Percentiles rank a stretch among this genome's conserved stretches.
Evolutionary conservation across 176 grass and related monocot genomes (phyloP).

Genomic region (maize (Zea mays)): DNA sequence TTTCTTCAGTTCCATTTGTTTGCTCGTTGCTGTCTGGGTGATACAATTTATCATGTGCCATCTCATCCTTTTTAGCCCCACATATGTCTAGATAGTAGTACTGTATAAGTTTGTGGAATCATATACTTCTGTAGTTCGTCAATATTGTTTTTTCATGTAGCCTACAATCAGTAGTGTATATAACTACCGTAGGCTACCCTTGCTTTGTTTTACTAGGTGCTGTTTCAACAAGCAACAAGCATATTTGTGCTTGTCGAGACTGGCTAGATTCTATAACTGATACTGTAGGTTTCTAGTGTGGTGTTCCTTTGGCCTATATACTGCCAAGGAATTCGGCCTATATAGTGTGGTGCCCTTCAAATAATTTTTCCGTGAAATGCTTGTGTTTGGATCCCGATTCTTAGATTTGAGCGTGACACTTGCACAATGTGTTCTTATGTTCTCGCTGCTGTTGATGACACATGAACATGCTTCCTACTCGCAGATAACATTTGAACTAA

Average conservation of each 20-base stretch:
- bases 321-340: slow-evolving; percentile 43
- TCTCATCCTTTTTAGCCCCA: slow-evolving; percentile 28
- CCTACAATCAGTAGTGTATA: slow-evolving; percentile 28
- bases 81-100: slow-evolving; percentile 25
- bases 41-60: slow-evolving; percentile 28
- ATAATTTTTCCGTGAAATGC: background rate
- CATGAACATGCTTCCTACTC: slow-evolving; percentile 6
- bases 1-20: slow-evolving; percentile 16
- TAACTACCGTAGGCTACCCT: slow-evolving; percentile 15
- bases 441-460: background rate
- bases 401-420: slow-evolving; percentile 6
- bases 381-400: slow-evolving; percentile 19
- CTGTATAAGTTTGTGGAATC: slow-evolving; percentile 28
- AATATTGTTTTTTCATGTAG: slow-evolving; percentile 34
- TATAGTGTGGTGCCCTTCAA: slow-evolving; percentile 6
- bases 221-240: slow-evolving; percentile 44
- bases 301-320: slow-evolving; percentile 24
- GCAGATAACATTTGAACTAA: background rate
- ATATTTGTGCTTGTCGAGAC: slow-evolving; percentile 38
- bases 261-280: slow-evolving; percentile 23
- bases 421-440: background rate
- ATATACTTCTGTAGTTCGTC: slow-evolving; percentile 25
- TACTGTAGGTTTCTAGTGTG: slow-evolving; percentile 26
- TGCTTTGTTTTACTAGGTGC: slow-evolving; percentile 39
- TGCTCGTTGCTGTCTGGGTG: background rate